Conservation (phyloP, 1,284 basidiomycete genomes). For the Puccinia novopanici region DNA sequence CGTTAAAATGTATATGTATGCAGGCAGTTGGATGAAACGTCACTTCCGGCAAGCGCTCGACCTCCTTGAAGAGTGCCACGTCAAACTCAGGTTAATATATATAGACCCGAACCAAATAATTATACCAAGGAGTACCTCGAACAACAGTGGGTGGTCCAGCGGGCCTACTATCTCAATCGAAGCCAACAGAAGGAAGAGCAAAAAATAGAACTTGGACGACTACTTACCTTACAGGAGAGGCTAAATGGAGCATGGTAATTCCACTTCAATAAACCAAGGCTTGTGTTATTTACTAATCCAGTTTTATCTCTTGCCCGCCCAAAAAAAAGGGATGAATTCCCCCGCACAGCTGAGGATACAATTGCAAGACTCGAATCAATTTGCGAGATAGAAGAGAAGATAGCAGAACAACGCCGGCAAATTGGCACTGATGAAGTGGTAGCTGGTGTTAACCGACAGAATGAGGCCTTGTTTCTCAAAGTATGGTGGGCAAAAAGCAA, state of each 20-base stretch:
- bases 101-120: neutral
- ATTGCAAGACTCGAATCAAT: neutral
- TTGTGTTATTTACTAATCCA: neutral
- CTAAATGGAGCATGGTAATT: conserved; percentile 1
- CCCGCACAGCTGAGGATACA: neutral
- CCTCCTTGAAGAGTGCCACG: neutral
- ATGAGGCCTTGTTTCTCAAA: neutral
- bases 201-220: neutral
- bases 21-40: neutral
- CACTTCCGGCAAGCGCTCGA: neutral
- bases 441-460: neutral
- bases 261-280: too few relatives aligned
- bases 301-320: neutral
- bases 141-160: neutral
- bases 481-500: conserved; percentile 30
- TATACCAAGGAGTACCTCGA: neutral
- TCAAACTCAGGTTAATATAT: neutral
- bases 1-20: neutral
- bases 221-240: neutral
- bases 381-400: neutral
- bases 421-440: neutral
- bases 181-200: neutral
- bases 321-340: neutral
- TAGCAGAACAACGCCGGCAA: neutral
- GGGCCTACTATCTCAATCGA: neutral